Conservation (phyloP, 495 filamentous ascomycete genomes). For the Glonium stellatum region DNA sequence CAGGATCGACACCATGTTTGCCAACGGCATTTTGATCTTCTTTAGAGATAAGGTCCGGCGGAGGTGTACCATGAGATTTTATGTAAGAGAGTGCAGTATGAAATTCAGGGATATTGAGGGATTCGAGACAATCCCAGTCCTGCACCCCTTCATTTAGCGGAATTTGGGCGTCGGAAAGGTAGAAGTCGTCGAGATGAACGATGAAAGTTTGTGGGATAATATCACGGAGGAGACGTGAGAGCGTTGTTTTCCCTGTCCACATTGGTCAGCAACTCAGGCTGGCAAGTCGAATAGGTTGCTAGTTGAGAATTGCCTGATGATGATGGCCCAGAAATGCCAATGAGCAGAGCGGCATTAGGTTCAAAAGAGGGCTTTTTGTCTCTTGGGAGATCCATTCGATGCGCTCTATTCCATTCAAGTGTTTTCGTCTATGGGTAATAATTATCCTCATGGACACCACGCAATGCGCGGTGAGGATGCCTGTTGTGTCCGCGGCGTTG, state of each 20-base stretch:
- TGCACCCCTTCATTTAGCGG: constrained; percentile 52
- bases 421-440: too few species aligned
- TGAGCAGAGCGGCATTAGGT: constrained; percentile 46
- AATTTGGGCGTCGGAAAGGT: constrained; percentile 63
- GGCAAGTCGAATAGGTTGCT: neutral
- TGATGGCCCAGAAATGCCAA: constrained; percentile 54
- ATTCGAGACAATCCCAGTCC: constrained; percentile 81
- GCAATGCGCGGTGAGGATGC: too few species aligned
- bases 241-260: constrained; percentile 39
- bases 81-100: constrained; percentile 55
- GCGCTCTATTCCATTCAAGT: too few species aligned
- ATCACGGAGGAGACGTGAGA: constrained; percentile 39
- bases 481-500: too few species aligned
- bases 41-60: constrained; percentile 57
- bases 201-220: constrained; percentile 56
- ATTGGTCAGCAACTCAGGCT: constrained; percentile 17
- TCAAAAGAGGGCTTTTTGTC: neutral
- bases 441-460: too few species aligned
- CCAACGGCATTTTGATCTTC: constrained; percentile 68
- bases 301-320: constrained; percentile 27
- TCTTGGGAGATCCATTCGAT: too few species aligned
- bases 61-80: constrained; percentile 55
- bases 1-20: constrained; percentile 40
- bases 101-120: constrained; percentile 63
- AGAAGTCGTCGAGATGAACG: constrained; percentile 92